Conservation (phyloP, 2,329 filamentous ascomycete species). For the Didymosphaeria variabile region DNA sequence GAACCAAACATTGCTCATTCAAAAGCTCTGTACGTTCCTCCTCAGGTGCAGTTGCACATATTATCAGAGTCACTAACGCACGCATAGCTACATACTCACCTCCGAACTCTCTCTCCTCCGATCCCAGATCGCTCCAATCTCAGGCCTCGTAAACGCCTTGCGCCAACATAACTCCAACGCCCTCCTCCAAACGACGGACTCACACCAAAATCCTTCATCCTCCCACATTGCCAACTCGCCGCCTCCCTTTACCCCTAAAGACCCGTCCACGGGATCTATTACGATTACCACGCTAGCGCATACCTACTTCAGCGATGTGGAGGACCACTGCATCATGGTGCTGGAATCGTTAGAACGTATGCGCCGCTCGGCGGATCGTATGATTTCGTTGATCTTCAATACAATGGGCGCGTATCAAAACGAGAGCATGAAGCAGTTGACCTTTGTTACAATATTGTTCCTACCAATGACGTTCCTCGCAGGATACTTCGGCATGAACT, state of each 20-base stretch:
- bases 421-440: constrained; percentile 91
- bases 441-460: constrained; percentile 91
- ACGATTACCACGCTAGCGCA: constrained; percentile 83
- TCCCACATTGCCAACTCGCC: constrained; percentile 43
- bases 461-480: constrained; percentile 89
- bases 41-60: background rate
- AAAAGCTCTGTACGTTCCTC: constrained; percentile 55
- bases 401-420: constrained; percentile 90
- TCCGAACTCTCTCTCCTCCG: constrained; percentile 86
- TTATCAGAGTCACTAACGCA: background rate
- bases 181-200: constrained; percentile 26
- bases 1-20: constrained; percentile 83
- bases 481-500: constrained; percentile 72
- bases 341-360: constrained; percentile 83
- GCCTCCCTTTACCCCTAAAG: constrained; percentile 30
- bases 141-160: constrained; percentile 83
- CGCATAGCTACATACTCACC: constrained; percentile 72
- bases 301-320: constrained; percentile 88
- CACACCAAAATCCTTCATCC: constrained; percentile 43
- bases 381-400: constrained; percentile 95
- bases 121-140: constrained; percentile 84
- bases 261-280: constrained; percentile 60
- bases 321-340: constrained; percentile 89
- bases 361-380: constrained; percentile 76
- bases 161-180: constrained; percentile 73